Base-by-base conservation (phyloP, 345 rosid species). In the Lepidium aucheri region DNA sequence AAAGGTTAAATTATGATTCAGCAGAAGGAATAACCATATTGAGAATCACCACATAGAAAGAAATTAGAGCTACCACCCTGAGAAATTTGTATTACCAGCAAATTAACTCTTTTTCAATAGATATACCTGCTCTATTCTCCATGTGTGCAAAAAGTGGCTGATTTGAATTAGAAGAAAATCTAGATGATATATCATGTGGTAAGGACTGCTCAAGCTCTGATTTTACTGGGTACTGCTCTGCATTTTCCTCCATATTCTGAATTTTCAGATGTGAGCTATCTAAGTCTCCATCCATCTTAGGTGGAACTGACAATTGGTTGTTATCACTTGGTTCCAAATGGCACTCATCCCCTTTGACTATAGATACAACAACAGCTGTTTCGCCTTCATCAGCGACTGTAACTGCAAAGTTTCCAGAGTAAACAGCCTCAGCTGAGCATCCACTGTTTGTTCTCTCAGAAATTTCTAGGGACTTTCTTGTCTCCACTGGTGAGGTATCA, bases 351-450 rank as follows among this genome's bases (percentile, higher is more conserved):
- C 64, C 86, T 58, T 78, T 80, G 17, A 86, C 82, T 78, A 84
- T 82, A 57, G 99, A 86, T 73, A 94, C 90, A 63, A 94, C 92
- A 74, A 94, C 30, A 49, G 96, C 99, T 2, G 97, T 90, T 79
- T 93, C 98, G 57, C 99, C 99, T 47, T 82, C 82, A 80, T 90
- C 99, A 69, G 95, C 97, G 54, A 90, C 78, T 63, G 91, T 81
- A 53, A 94, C 85, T 68, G 93, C 79, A 67, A 94, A 49, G 62
- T 88, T 90, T 63, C 95, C 82, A 60, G 85, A 68, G 49, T 77
- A 83, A 59, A 82, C 33, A 77, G 76, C 77, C 69, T 88, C 83
- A 8, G 67, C 73, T 70, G 80, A 77, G 77, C 65, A 78, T 74
- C 59, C 81, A 38, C 68, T 68, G 68, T 69, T 72, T 24, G 67